These are phyloP conservation scores for Diaporthe sp. DNA, from an alignment of 2,329 filamentous ascomycete genomes.

Conservation along the genomic window DNA sequence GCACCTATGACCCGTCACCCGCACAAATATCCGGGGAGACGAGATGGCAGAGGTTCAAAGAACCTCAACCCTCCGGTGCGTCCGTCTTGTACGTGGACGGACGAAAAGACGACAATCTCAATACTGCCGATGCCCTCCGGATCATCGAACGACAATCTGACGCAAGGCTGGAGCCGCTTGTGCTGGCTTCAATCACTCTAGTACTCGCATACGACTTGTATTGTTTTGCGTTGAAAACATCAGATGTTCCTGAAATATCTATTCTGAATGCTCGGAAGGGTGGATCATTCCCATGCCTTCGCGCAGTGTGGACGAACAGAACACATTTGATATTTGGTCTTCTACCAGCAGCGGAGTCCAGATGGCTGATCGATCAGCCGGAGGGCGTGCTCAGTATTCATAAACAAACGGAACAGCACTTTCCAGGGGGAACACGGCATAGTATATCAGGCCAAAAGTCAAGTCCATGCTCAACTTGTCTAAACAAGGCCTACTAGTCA, in stretches of 20 bases:
- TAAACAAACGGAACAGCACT: constrained; percentile 50
- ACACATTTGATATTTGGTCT: too few relatives aligned
- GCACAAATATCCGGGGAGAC: background rate
- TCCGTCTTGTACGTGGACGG: background rate
- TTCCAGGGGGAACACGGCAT: constrained; percentile 51
- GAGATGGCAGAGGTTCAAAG: background rate
- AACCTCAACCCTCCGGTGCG: background rate
- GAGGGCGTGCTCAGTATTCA: constrained; percentile 50
- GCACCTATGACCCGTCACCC: background rate
- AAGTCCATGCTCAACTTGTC: constrained; percentile 50
- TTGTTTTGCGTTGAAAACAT: background rate
- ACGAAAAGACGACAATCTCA: background rate
- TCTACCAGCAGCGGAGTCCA: constrained; percentile 39
- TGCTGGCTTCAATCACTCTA: background rate
- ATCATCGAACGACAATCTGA: background rate
- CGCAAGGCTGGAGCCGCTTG: background rate
- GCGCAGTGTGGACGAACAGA: too few relatives aligned
- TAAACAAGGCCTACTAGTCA: constrained; percentile 49
- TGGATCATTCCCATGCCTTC: too few relatives aligned
- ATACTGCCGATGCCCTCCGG: background rate
- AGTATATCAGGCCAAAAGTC: constrained; percentile 48
- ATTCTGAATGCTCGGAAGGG: constrained; percentile 47
- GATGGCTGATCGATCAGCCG: constrained; percentile 49
- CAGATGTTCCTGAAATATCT: constrained; percentile 46
- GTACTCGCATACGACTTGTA: background rate